phyloP scores from a whole-genome alignment of 495 filamentous ascomycete species.

The Margaritispora aquatica region DNA sequence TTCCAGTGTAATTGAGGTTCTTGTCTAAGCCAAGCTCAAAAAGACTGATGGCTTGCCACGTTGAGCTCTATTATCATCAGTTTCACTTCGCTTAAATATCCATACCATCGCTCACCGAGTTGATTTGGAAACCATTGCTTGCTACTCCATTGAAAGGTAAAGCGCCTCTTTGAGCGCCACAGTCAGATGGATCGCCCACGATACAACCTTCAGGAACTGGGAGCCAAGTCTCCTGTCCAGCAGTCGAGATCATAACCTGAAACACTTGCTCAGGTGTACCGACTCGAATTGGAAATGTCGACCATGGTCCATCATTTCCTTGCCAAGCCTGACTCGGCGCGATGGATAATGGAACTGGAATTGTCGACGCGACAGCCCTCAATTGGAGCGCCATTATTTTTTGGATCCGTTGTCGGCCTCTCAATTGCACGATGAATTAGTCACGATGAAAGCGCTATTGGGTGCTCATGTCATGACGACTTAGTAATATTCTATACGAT shows the following conservation, averaged over 20 bases:
- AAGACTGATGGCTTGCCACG: background rate
- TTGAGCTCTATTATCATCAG: background rate
- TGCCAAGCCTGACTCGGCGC: conserved; percentile 15
- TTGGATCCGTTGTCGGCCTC: too few relatives aligned
- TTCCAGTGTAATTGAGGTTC: conserved; percentile 15
- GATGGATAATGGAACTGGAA: background rate
- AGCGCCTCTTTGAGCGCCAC: conserved; percentile 7
- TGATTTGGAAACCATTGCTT: conserved; percentile 1
- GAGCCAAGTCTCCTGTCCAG: conserved; percentile 35
- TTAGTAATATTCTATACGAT: background rate
- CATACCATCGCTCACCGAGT: background rate
- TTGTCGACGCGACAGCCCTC: background rate
- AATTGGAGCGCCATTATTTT: background rate
- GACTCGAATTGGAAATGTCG: conserved; percentile 28
- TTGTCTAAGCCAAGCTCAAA: conserved; percentile 1
- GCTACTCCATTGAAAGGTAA: background rate
- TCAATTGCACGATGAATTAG: too few relatives aligned
- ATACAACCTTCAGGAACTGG: conserved; percentile 8
- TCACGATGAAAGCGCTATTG: too few relatives aligned
- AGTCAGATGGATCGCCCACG: conserved; percentile 13
- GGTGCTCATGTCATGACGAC: background rate
- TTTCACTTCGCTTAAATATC: background rate
- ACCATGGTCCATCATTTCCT: conserved; percentile 35
- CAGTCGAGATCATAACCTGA: conserved; percentile 40
- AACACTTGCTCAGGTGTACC: conserved; percentile 36